Evolutionary conservation across 192 early-diverging fungal genomes (phyloP), one percentile per base, ranked within the genome.

Genomic region (Diversispora epigaea): DNA sequence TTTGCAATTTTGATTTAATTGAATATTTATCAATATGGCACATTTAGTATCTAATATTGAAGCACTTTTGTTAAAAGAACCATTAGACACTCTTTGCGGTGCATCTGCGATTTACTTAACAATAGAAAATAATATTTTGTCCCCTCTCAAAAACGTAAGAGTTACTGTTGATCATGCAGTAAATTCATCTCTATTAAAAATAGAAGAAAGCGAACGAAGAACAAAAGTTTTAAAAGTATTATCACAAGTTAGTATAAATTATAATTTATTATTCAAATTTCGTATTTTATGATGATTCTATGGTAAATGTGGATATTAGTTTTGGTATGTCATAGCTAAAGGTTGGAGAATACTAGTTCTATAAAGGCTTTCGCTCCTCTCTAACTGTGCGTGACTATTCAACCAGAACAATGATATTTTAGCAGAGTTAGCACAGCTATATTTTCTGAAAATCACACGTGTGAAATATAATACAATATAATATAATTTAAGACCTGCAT

Each of bases 311-410:
- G 52, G 8, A 39, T 39, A 54, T 71, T 55, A 55, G 19, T 70
- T 70, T 70, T 70, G 22, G 56, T 72, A 58, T 72, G 14, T 72
- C 32, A 72, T 56, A 58, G 71, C 39, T 60, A 45, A 44, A 72
- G 57, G 43, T 61, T 47, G 19, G 56, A 45, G 40, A 62, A 43
- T 47, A 17, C 21, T 19, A 47, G 71, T 19, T 21, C 44, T n/a
- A n/a, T n/a, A n/a, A n/a, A 15, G 55, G 0, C 45, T 72, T 45
- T 25, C 52, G 41, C 43, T 60, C 57, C 43, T 60, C 71, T 44
- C n/a, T 72, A 14, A 72, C 71, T 47, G 43, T 72, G 43, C 57
- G 57, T 72, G 56, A 72, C 70, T 72, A 58, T 72, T 49, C 68
- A 43, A 47, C 7, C 56, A 58, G 60, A 72, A 58, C 71, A 72